Conservation (phyloP, 805 yeast species). For the Starmerella potacharoeniae region DNA sequence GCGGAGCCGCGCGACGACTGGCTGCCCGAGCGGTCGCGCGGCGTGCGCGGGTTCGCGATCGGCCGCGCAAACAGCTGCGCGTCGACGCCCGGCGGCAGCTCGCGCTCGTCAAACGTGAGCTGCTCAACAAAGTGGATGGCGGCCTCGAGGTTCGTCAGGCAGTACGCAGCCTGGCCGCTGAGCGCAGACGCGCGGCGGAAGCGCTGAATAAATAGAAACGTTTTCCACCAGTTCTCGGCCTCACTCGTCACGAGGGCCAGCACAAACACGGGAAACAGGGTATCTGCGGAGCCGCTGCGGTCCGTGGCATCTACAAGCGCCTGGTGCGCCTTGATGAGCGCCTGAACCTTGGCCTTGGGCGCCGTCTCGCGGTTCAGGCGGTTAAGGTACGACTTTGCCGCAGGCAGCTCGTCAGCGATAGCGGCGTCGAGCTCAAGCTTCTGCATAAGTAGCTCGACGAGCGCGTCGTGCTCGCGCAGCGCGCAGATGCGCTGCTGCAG, state of each 20-base stretch:
- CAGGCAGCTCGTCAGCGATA: neutral
- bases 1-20: slow-evolving; percentile 26
- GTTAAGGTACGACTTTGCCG: slow-evolving; percentile 12
- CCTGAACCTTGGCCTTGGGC: slow-evolving; percentile 29
- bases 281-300: slow-evolving; percentile 29
- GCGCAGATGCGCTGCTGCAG: slow-evolving; percentile 18
- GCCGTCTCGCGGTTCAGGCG: slow-evolving; percentile 25
- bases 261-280: slow-evolving; percentile 32
- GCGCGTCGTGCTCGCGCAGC: slow-evolving; percentile 9
- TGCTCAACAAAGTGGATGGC: slow-evolving; percentile 32
- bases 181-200: slow-evolving; percentile 29
- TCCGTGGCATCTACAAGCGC: slow-evolving; percentile 27
- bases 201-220: slow-evolving; percentile 31
- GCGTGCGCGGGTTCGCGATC: slow-evolving; percentile 12
- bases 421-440: slow-evolving; percentile 8
- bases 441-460: slow-evolving; percentile 3
- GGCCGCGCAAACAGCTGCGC: slow-evolving; percentile 18
- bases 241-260: slow-evolving; percentile 27
- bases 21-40: slow-evolving; percentile 15
- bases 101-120: slow-evolving; percentile 24
- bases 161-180: slow-evolving; percentile 32
- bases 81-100: slow-evolving; percentile 25
- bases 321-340: slow-evolving; percentile 29
- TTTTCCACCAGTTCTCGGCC: slow-evolving; percentile 29
- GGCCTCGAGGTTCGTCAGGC: slow-evolving; percentile 36